Conservation (phyloP, 768 basidiomycete genomes). For the Suillus subalutaceus region DNA sequence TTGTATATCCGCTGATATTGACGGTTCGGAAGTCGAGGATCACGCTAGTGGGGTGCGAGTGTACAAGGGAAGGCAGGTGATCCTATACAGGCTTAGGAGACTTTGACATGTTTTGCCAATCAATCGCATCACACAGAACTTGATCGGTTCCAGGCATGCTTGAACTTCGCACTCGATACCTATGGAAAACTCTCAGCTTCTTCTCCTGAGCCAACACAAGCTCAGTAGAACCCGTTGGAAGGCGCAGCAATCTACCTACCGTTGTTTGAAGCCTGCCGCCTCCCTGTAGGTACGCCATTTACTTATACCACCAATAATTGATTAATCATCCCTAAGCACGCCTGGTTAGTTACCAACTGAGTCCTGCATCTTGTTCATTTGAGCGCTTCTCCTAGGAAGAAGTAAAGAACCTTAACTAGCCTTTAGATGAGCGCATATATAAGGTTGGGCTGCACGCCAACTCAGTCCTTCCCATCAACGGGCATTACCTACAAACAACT, state of each 20-base stretch:
- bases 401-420: neutral
- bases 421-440: too few species aligned
- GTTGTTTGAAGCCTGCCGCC: conserved; percentile 5
- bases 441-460: too few species aligned
- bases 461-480: too few species aligned
- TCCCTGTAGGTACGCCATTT: neutral
- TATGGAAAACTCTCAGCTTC: neutral
- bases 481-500: too few species aligned
- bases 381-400: neutral
- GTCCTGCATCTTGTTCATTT: neutral
- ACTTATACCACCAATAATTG: neutral
- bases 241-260: neutral
- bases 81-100: too few species aligned
- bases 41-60: too few species aligned
- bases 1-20: too few species aligned
- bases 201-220: neutral
- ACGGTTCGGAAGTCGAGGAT: too few species aligned
- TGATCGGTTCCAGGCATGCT: neutral
- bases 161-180: neutral
- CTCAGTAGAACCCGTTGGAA: conserved; percentile 2
- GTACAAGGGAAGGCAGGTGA: too few species aligned
- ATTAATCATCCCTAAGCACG: neutral
- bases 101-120: too few species aligned
- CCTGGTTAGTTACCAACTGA: neutral
- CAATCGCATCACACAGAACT: neutral